These are phyloP conservation scores for Phoma herbarum DNA, from an alignment of 2,329 filamentous ascomycete genomes.

Conservation along the genomic window DNA sequence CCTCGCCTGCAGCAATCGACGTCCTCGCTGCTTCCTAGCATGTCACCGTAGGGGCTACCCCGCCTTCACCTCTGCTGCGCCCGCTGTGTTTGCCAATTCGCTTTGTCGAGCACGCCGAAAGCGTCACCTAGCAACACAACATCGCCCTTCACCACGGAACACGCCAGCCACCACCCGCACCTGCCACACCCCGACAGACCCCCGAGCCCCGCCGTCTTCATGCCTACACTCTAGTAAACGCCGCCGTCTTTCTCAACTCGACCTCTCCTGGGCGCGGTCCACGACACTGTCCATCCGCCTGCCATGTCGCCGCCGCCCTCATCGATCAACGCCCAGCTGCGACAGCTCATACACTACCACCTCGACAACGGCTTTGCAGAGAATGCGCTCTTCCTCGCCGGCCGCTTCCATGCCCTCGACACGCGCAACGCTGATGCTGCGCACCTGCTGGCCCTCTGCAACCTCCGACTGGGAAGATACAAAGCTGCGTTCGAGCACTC, in stretches of 20 bases:
- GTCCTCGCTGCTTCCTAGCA: constrained; percentile 23
- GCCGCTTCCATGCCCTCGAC: constrained; percentile 85
- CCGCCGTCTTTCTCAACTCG: constrained; percentile 17
- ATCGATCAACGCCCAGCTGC: constrained; percentile 67
- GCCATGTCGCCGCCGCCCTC: constrained; percentile 66
- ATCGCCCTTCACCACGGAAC: constrained; percentile 31
- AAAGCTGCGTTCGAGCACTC: constrained; percentile 87
- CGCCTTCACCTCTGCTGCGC: constrained; percentile 25
- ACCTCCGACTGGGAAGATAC: constrained; percentile 81
- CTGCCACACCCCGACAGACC: constrained; percentile 5
- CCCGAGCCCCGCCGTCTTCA: constrained; percentile 34
- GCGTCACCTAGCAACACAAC: constrained; percentile 49
- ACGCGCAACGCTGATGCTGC: constrained; percentile 79
- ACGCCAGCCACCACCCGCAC: constrained; percentile 20
- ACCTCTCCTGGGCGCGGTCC: constrained; percentile 16
- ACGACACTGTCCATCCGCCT: constrained; percentile 20
- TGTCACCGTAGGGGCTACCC: constrained; percentile 23
- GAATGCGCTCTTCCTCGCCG: constrained; percentile 93
- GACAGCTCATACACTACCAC: constrained; percentile 73
- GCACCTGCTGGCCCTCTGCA: constrained; percentile 84
- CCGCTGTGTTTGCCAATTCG: constrained; percentile 47
- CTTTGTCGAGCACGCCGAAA: constrained; percentile 49
- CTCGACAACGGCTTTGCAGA: constrained; percentile 90
- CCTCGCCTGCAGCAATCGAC: constrained; percentile 21
- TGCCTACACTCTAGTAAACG: constrained; percentile 32